Conservation (phyloP, 208 protist species). For the Trypanosoma vivax region DNA sequence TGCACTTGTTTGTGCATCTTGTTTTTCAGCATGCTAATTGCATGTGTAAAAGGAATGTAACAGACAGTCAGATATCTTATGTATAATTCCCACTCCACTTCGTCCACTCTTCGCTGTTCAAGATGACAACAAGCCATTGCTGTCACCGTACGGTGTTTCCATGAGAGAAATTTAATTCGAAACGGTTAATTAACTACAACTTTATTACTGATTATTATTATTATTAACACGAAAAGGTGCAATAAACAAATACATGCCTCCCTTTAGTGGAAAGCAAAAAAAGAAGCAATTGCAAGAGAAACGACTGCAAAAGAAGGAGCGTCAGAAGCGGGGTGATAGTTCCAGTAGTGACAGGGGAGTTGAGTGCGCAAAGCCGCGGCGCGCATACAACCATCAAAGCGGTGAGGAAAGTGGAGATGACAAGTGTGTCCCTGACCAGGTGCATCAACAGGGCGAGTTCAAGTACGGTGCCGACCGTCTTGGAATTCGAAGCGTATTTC, state of each 20-base stretch:
- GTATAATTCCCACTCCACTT: too few species aligned
- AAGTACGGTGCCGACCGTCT: constrained; percentile 62
- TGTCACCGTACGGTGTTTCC: too few species aligned
- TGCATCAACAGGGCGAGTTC: constrained; percentile 20
- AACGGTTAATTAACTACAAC: too few species aligned
- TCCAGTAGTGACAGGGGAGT: constrained; percentile 7
- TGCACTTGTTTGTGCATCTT: background rate
- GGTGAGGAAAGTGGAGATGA: background rate
- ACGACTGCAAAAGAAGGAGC: constrained; percentile 67
- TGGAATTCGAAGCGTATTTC: constrained; percentile 74
- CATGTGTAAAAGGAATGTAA: too few species aligned
- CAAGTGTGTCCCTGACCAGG: background rate
- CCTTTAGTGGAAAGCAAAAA: constrained; percentile 90
- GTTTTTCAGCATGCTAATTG: constrained; percentile 3
- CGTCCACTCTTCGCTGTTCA: too few species aligned
- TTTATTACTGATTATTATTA: background rate
- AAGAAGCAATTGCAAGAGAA: constrained; percentile 89
- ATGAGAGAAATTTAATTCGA: too few species aligned
- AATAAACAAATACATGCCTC: constrained; percentile 11
- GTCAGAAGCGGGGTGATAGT: constrained; percentile 12
- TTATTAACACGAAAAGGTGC: constrained; percentile 7
- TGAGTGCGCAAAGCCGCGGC: background rate
- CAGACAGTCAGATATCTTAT: too few species aligned
- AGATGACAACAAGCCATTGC: too few species aligned
- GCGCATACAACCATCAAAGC: constrained; percentile 1